Evolutionary conservation across 2,329 filamentous ascomycete species (phyloP), one percentile per base, ranked within the genome.

Genomic region (Verruconis gallopava): DNA sequence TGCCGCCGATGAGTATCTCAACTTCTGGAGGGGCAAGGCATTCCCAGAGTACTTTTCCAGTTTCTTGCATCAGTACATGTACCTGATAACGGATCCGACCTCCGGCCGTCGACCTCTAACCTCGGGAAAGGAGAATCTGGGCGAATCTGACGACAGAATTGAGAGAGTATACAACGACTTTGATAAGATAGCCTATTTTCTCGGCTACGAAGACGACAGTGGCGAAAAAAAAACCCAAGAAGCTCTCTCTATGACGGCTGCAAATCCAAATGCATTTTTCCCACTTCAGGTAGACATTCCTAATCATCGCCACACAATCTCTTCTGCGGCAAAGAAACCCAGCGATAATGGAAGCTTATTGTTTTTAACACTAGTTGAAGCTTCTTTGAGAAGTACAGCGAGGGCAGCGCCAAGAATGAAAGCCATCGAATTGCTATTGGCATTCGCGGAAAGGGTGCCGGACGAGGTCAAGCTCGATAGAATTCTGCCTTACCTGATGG

Each of bases 41-140:
- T 98, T 98, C 48, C 93, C 91, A 0, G 77, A 84, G 44, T 98
- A 98, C 62, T 98, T 98, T 54, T 96, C 95, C 67, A 93, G 77
- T 56, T 96, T 98, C 56, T 69, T 98, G 21, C 91, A 98, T 57
- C 88, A 95, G 53, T 94, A 98, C 56, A 95, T 98, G 85, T 84
- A 85, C 50, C 73, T 93, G 42, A 84, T 98, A 47, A 96, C 91
- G 3, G 86, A 96, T 56, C 82, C 88, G 0, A 84, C 81, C 0
- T 84, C 85, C 1, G 85, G 85, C 1, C 79, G 81, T 49, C 78
- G 74, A 40, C 73, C 79, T 9, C 72, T 85, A 33, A 79, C 80
- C 6, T 75, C 81, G 1, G 71, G 75, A 9, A 64, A 71, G 3
- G 77, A 74, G 48, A 93, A 88, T 53, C 68, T 88, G 40, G 82